Conservation (phyloP, 129 eudicot species). For the Rutidosis leptorrhynchoides region DNA sequence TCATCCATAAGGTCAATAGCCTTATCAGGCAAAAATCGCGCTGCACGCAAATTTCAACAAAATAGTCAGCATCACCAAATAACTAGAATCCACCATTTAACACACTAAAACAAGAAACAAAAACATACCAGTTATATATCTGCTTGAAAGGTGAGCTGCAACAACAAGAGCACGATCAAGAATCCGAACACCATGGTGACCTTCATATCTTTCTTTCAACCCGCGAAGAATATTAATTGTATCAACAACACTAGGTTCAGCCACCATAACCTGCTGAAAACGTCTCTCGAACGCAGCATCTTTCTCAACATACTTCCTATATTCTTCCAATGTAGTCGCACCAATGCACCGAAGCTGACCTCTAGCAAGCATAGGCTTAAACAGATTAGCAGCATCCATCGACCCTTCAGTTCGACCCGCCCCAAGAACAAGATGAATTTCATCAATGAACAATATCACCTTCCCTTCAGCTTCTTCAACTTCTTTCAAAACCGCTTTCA, state of each 20-base stretch:
- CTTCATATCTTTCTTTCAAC: slow-evolving; percentile 88
- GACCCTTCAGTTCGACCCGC: slow-evolving; percentile 95
- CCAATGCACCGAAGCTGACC: slow-evolving; percentile 95
- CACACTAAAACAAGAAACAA: no score
- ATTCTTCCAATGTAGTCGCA: slow-evolving; percentile 90
- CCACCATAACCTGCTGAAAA: slow-evolving; percentile 94
- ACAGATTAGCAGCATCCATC: slow-evolving; percentile 92
- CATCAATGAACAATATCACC: slow-evolving; percentile 86
- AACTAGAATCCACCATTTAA: no score
- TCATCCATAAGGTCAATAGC: slow-evolving; percentile 97
- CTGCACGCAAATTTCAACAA: slow-evolving; percentile 27
- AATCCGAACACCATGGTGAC: slow-evolving; percentile 96
- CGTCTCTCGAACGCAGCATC: slow-evolving; percentile 98
- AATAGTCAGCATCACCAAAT: background rate
- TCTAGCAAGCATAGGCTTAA: slow-evolving; percentile 97
- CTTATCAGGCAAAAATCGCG: slow-evolving; percentile 86
- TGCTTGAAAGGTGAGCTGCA: slow-evolving; percentile 78
- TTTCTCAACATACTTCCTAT: slow-evolving; percentile 86
- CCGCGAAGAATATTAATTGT: slow-evolving; percentile 85
- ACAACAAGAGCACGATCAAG: slow-evolving; percentile 86
- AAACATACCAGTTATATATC: slow-evolving; percentile 76
- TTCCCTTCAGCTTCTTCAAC: slow-evolving; percentile 97
- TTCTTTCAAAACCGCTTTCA: slow-evolving; percentile 86
- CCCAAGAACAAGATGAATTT: slow-evolving; percentile 82
- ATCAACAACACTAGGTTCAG: slow-evolving; percentile 85